Evolutionary conservation across 345 rosid genomes (phyloP), one percentile per base, ranked within the genome.

Genomic region (Euphorbia peplus): DNA sequence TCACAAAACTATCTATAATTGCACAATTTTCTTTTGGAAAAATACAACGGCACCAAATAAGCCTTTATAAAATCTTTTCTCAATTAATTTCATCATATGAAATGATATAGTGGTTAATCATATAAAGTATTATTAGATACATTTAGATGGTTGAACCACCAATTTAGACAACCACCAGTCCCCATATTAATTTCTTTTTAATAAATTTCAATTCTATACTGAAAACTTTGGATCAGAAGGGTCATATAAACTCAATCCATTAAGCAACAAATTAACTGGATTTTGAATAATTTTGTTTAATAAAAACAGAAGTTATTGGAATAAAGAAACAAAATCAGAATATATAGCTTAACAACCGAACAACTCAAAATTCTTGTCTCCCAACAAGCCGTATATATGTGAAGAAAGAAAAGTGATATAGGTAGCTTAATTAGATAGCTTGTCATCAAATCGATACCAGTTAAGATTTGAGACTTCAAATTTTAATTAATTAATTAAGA

Each of bases 181-280:
- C 37, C 37, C 37, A 32, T 32, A 32, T 6, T 6, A 32, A 32
- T 32, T 32, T 32, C 37, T 32, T 32, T 32, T 32, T 32, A 3
- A 32, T 32, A 32, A 32, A 32, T 32, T 6, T 6, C 37, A 32
- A 32, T 32, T 32, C 37, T 32, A 32, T 32, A 32, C 6, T 32
- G 6, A 32, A 32, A 2, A 70, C 1, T 67, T 78, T 68, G 75
- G 73, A 56, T 65, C 71, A 44, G 3, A 26, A 32, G 68, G 6
- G 37, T 32, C 37, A 32, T n/a, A n/a, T n/a, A 32, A 32, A 32
- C 37, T 32, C 37, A 32, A 32, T 32, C 37, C 37, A 32, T 32
- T 32, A 32, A 32, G 6, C 37, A 32, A 32, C 37, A 2, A 32
- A 32, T 32, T 32, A 32, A 32, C 6, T 32, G 6, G 37, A 32